phyloP scores from a whole-genome alignment of 2,329 filamentous ascomycete genomes.

The Xylaria sp. region DNA sequence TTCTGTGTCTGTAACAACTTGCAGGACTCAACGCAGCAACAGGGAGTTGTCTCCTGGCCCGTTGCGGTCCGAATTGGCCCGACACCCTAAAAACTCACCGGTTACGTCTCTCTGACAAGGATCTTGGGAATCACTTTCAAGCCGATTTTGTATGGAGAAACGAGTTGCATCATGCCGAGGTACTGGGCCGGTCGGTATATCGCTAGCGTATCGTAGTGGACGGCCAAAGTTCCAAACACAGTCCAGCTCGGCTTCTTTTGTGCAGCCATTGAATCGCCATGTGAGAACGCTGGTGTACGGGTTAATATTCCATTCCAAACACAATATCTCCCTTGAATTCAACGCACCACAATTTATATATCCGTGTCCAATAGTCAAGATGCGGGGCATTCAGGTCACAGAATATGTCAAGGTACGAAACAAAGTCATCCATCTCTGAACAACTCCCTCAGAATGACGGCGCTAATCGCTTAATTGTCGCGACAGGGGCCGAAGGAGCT shows the following conservation, averaged over 20 bases:
- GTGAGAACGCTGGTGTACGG: not conserved
- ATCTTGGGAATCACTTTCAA: not conserved
- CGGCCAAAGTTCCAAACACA: not conserved
- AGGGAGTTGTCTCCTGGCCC: no score
- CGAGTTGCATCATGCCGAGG: not conserved
- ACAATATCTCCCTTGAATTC: not conserved
- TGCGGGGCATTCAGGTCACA: constrained; percentile 70
- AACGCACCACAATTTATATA: not conserved
- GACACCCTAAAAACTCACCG: no score
- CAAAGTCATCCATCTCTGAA: not conserved
- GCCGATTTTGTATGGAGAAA: not conserved
- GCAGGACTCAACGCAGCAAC: no score
- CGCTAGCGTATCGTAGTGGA: not conserved
- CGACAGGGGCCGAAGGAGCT: constrained; percentile 71
- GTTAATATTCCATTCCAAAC: not conserved
- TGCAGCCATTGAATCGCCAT: not conserved
- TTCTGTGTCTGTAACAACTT: no score
- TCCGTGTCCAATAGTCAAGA: constrained; percentile 32
- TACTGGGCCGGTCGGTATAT: not conserved
- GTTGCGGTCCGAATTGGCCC: no score
- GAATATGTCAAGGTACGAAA: constrained; percentile 65
- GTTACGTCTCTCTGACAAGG: no score
- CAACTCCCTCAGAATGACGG: not conserved
- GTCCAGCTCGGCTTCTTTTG: not conserved
- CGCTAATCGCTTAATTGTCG: not conserved